Percentiles rank a stretch among this genome's conserved stretches.
Evolutionary conservation across 106 monocot species (phyloP).

Genomic region (Platanthera zijinensis): DNA sequence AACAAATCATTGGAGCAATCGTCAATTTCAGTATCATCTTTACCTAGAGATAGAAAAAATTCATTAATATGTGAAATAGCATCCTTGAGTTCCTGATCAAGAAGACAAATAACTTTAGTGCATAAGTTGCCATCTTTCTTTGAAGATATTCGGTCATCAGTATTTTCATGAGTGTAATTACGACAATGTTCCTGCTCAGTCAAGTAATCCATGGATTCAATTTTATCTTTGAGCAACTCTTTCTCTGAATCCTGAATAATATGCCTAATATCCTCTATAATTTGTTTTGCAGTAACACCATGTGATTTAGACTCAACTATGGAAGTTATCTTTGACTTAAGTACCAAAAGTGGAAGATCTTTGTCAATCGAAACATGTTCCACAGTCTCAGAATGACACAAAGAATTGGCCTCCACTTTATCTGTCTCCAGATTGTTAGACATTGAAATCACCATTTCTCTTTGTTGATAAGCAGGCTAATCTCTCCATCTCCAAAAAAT

Average conservation of each 20-base stretch:
- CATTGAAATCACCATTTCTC: conserved; percentile 13
- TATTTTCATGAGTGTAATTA: conserved; percentile 1
- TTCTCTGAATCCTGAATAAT: conserved; percentile 29
- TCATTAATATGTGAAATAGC: conserved; percentile 56
- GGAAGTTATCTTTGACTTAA: conserved; percentile 36
- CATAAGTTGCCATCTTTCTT: neutral
- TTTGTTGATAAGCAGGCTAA: conserved; percentile 39
- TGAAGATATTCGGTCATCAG: neutral
- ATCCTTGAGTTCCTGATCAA: conserved; percentile 19
- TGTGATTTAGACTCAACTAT: conserved; percentile 22
- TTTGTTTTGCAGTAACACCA: conserved; percentile 13
- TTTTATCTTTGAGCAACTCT: conserved; percentile 15
- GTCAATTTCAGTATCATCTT: conserved; percentile 24
- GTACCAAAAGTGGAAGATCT: conserved; percentile 17
- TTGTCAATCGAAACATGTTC: neutral
- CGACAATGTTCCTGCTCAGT: conserved; percentile 6
- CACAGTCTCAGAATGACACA: neutral
- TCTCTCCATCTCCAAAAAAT: conserved; percentile 60
- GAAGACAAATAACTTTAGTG: neutral
- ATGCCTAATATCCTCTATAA: conserved; percentile 31
- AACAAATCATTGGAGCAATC: neutral
- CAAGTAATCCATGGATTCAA: conserved; percentile 6
- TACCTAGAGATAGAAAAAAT: conserved; percentile 38
- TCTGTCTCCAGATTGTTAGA: conserved; percentile 7
- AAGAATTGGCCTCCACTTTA: conserved; percentile 1